Conservation (phyloP, 1,284 basidiomycete genomes). For the Malassezia furfur region DNA sequence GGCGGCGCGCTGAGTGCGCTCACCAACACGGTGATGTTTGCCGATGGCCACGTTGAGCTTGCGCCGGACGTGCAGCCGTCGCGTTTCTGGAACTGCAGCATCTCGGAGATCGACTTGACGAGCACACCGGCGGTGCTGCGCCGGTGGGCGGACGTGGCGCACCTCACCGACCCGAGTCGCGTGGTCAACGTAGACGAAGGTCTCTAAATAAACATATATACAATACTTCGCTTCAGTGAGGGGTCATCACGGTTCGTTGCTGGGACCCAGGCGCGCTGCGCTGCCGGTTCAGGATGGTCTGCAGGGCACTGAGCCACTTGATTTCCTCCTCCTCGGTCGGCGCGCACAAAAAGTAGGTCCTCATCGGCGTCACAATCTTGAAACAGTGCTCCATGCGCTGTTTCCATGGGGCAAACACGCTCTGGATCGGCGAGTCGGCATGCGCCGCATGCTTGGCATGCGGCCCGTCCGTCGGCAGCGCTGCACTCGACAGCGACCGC, state of each 20-base stretch:
- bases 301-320: constrained; percentile 88
- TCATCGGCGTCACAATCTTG: constrained; percentile 71
- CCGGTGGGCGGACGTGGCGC: constrained; percentile 15
- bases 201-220: not conserved
- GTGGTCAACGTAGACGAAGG: constrained; percentile 15
- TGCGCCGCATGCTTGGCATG: not conserved
- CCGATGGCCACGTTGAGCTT: constrained; percentile 21
- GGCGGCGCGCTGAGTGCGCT: constrained; percentile 38
- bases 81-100: constrained; percentile 43
- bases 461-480: not conserved
- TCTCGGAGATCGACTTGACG: constrained; percentile 28
- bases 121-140: not conserved
- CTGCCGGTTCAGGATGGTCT: constrained; percentile 63
- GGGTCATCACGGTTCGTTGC: not conserved
- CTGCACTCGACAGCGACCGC: not conserved
- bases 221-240: not conserved
- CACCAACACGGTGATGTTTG: constrained; percentile 30
- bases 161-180: constrained; percentile 3
- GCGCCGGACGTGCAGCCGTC: constrained; percentile 18
- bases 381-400: not conserved
- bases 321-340: constrained; percentile 97
- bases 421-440: not conserved
- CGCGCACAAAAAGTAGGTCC: constrained; percentile 78
- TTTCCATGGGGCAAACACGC: not conserved
- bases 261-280: constrained; percentile 10